Base-by-base conservation (phyloP, 2,329 filamentous ascomycete species). In the Pseudocercospora cruenta region DNA sequence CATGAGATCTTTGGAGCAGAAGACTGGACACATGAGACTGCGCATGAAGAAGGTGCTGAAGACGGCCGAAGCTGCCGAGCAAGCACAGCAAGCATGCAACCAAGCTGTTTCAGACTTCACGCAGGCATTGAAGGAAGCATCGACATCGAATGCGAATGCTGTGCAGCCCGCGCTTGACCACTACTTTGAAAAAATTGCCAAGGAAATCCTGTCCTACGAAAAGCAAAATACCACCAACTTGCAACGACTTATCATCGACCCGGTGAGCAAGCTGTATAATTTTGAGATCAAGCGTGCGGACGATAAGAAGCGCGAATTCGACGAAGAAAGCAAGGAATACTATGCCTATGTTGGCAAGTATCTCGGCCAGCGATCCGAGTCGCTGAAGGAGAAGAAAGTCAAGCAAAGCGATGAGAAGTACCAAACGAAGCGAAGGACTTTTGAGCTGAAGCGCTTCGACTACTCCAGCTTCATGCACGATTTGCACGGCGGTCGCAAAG, bases 401-500 rank as follows among this genome's bases (percentile, higher is more conserved):
- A 91, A 88, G 47, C 93, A 97, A 73, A 97, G 93, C 73, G 95
- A 99, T 78, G 91, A 92, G 33, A 99, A 99, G 77, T 99, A 98
- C 76, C 94, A 98, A 78, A 89, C 86, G 54, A 98, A 98, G 82
- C 88, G 94, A 71, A 90, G 92, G 53, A 97, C 93, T 72, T 99
- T 99, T 75, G 95, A 99, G 82, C 85, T 99, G 64, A 97, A 96
- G 82, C 90, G 96, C 9, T 99, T 99, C 75, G 96, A 99, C 79
- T 99, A 99, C 78, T 98, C 94, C 2, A 97, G 93, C 14, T 99
- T 98, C 76, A 96, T 99, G 92, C 94, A 98, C 75, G 95, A 99
- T 82, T 85, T 99, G n/a, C 95, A 98, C 69, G 95, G 95, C 31
- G 95, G 95, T n/a, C 90, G 95, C 69, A 99, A 98, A 78, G 95